These are phyloP conservation scores for Pleodorina starrii DNA, from an alignment of 139 green algal genomes.

Conservation along the genomic window DNA sequence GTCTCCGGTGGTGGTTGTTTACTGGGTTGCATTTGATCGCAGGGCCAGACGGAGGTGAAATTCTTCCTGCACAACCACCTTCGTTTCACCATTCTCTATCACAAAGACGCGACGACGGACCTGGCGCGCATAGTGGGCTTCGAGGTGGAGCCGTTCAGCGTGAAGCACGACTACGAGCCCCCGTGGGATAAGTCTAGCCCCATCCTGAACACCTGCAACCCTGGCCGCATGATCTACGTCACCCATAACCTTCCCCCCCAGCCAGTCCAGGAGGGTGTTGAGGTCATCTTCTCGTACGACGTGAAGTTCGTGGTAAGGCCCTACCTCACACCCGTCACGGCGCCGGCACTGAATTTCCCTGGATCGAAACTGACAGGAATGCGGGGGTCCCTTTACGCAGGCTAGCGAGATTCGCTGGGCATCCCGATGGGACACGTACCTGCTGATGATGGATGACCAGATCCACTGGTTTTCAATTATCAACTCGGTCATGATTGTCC, in stretches of 20 bases:
- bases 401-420: slow-evolving; percentile 94
- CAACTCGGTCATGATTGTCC: slow-evolving; percentile 99
- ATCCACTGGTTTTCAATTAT: slow-evolving; percentile 99
- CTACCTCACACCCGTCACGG: background rate
- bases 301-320: slow-evolving; percentile 86
- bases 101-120: slow-evolving; percentile 90
- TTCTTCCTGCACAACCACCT: slow-evolving; percentile 98
- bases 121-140: slow-evolving; percentile 96
- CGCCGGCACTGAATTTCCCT: background rate
- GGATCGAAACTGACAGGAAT: no score
- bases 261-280: slow-evolving; percentile 83
- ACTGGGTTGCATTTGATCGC: background rate
- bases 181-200: slow-evolving; percentile 77
- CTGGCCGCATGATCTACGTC: slow-evolving; percentile 84
- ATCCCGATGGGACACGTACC: slow-evolving; percentile 98
- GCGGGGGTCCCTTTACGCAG: no score
- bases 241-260: slow-evolving; percentile 83
- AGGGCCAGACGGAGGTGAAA: slow-evolving; percentile 79
- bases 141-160: slow-evolving; percentile 94
- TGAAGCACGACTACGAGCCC: slow-evolving; percentile 93
- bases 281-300: slow-evolving; percentile 99
- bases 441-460: slow-evolving; percentile 96
- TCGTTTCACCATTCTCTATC: slow-evolving; percentile 97
- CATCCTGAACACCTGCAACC: slow-evolving; percentile 93
- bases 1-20: background rate